Evolutionary conservation across 78 protist species (phyloP), one percentile per base, ranked within the genome.

Genomic region (Dictyostelium discoideum): DNA sequence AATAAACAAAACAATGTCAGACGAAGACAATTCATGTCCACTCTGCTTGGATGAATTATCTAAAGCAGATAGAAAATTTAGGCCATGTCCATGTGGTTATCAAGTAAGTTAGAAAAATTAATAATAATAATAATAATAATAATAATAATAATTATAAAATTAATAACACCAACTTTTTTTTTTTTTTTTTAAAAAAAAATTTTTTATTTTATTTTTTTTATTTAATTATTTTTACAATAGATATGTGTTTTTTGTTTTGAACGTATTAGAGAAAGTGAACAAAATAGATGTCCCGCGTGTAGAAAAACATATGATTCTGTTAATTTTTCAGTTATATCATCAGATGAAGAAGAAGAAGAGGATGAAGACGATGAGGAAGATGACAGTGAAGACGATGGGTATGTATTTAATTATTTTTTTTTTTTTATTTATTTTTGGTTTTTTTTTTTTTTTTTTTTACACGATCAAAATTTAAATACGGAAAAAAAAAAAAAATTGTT

Each of bases 241-340:
- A 92, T 98, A 6, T 98, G 99, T 77, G 85, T 97, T 13, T 98
- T 96, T 92, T 98, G 99, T 76, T 98, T 96, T 92, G 92, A 99
- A 42, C 85, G 97, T 32, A 94, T 98, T 5, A 96, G 94, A 44
- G 98, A 97, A 37, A 93, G 96, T 39, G 48, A 87, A 78, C 92
- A 92, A 18, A 97, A 97, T 13, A 82, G 95, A 44, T 99, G 99
- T 29, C 99, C 99, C 3, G 98, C 98, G 24, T 99, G 99, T 77
- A 42, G 99, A 32, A 50, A 67, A 57, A 63, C 87, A 22, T 98
- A 97, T 84, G 95, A 81, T 16, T 79, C 85, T 2, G 79, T 78
- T 13, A 94, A 98, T 14, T 96, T 84, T 29, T 46, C 96, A 26
- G 94, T 93, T 77, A 60, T 69, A 5, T 85, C 97, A 22, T 77